phyloP scores from a whole-genome alignment of 805 yeast species.

The Metschnikowia amazonensis region DNA sequence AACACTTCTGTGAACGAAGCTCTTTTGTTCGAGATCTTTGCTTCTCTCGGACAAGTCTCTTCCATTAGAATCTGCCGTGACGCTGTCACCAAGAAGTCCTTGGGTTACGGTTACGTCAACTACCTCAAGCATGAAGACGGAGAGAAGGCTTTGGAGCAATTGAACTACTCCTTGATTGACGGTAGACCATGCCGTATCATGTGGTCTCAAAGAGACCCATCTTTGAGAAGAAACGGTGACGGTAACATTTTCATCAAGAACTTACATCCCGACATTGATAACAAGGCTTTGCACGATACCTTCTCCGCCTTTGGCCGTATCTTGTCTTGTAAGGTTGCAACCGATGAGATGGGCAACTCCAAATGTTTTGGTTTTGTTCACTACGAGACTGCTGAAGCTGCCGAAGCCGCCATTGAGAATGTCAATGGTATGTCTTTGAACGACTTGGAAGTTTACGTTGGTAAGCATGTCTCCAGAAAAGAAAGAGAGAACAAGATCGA shows the following conservation, averaged over 20 bases:
- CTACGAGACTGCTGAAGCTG: constrained; percentile 89
- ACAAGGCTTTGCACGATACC: constrained; percentile 97
- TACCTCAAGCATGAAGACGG: constrained; percentile 87
- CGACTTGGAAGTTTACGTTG: constrained; percentile 93
- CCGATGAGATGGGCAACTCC: constrained; percentile 86
- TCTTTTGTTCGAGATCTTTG: constrained; percentile 87
- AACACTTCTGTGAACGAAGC: constrained; percentile 93
- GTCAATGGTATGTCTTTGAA: constrained; percentile 98
- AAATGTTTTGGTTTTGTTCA: constrained; percentile 98
- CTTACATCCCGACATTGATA: constrained; percentile 96
- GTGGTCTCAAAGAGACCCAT: constrained; percentile 99
- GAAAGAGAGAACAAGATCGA: constrained; percentile 94
- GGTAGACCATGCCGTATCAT: constrained; percentile 98
- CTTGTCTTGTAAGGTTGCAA: constrained; percentile 94
- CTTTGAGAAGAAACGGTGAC: constrained; percentile 88
- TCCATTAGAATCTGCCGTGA: constrained; percentile 99
- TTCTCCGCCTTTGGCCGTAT: constrained; percentile 95
- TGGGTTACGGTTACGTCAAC: constrained; percentile 98
- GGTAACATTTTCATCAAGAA: constrained; percentile 98
- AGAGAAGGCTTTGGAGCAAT: constrained; percentile 88
- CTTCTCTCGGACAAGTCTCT: constrained; percentile 91
- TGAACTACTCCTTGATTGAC: constrained; percentile 90
- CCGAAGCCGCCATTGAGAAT: constrained; percentile 90
- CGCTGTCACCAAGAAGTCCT: constrained; percentile 92
- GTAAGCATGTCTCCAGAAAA: constrained; percentile 85